Percentiles rank a stretch among this genome's conserved stretches.
These are phyloP conservation scores for Helicocarpus griseus DNA, from an alignment of 2,329 filamentous ascomycete genomes.

Conservation along the genomic window DNA sequence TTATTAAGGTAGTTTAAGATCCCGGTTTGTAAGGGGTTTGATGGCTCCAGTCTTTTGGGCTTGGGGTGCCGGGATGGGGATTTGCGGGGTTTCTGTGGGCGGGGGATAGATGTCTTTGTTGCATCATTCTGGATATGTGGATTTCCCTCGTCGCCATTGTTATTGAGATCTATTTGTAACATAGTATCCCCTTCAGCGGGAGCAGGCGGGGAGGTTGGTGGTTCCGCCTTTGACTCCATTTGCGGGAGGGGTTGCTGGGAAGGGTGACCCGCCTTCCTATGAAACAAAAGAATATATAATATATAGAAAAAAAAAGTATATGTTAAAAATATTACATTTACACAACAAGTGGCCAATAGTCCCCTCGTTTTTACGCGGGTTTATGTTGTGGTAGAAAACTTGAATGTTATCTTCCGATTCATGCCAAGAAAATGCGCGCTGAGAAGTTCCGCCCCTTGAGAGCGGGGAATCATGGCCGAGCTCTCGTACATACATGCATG, in stretches of 20 bases:
- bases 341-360: too few species aligned
- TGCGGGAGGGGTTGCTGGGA: neutral
- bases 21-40: neutral
- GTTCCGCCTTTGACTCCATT: neutral
- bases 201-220: neutral
- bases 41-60: neutral
- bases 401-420: neutral
- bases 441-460: neutral
- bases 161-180: neutral
- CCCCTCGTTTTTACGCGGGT: too few species aligned
- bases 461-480: too few species aligned
- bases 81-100: neutral
- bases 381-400: neutral
- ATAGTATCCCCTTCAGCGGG: neutral
- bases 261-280: too few species aligned
- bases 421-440: neutral
- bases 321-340: neutral
- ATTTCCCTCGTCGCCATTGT: neutral
- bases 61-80: neutral
- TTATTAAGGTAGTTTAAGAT: constrained; percentile 17
- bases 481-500: too few species aligned
- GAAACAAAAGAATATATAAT: too few species aligned
- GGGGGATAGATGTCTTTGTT: neutral
- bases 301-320: neutral
- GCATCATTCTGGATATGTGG: neutral